Evolutionary conservation across 257 asterid species (phyloP), one percentile per base, ranked within the genome.

Genomic region (Lithospermum erythrorhizon): DNA sequence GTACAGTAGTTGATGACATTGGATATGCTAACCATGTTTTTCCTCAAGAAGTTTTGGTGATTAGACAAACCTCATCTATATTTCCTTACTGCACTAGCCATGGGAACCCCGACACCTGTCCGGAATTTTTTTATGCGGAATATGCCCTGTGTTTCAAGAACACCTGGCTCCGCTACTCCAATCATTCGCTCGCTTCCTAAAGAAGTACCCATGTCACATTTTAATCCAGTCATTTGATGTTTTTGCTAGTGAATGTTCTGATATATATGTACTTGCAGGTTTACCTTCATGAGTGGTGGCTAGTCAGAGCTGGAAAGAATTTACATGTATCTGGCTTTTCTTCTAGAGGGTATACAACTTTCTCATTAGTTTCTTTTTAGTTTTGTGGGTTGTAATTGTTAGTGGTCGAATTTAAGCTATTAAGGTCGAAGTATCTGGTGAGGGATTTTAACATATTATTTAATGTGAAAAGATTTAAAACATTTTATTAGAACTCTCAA

Each of bases 271-370:
- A 8, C 23, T 53, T 24, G 60, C 47, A 66, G 71, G 71, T 66
- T 20, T 59, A 5, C 23, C 64, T 86, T 78, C 73, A 73, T 9
- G 82, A 79, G 11, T 86, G 91, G 95, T 83, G 89, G 91, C 80
- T 86, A 75, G 66, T 72, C 30, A 77, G 77, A 68, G 69, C 75
- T 16, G 79, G 76, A 58, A 75, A 64, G 74, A 75, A 51, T 67
- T 59, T 83, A 45, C 79, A 83, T 53, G 25, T 83, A 23, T 86
- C 79, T 61, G 95, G 90, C 55, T 76, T 69, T 70, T 59, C 76
- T 61, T 70, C 59, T 9, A 72, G 51, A 59, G 77, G 55, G 86
- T 80, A 73, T 41, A 0, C 2, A 51, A 7, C 45, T 58, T 54
- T 48, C 61, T 53, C 54, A 11, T 15, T 6, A 27, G 37, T 64